Percentiles rank a stretch among this genome's conserved stretches.
Evolutionary conservation across 164 flowering plant genomes (phyloP).

Genomic region (Umbilicus rupestris): DNA sequence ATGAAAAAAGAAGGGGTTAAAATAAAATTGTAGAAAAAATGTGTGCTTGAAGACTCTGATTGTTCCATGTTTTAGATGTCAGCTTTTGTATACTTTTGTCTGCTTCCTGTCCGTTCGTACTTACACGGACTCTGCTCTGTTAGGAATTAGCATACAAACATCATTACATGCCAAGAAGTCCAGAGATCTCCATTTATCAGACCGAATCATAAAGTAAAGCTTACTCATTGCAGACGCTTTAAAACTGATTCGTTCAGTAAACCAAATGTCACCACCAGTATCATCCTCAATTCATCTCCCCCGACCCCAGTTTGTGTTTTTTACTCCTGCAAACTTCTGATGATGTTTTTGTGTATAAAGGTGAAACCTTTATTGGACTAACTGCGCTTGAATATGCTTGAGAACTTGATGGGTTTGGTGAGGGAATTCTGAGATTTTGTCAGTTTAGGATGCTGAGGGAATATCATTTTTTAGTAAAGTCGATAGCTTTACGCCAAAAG

Average conservation of each 20-base stretch:
- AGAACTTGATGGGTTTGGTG: neutral
- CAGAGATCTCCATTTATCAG: constrained; percentile 5
- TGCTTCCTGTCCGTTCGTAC: constrained; percentile 1
- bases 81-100: neutral
- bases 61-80: neutral
- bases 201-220: neutral
- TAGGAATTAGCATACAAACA: neutral
- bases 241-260: neutral
- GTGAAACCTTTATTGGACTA: too few relatives aligned
- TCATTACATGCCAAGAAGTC: neutral
- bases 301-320: too few relatives aligned
- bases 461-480: neutral
- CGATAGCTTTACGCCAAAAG: constrained; percentile 4
- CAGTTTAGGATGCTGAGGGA: neutral
- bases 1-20: too few relatives aligned
- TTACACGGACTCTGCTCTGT: neutral
- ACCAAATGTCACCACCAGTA: neutral
- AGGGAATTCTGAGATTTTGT: constrained; percentile 3
- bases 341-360: too few relatives aligned
- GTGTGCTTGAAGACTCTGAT: neutral
- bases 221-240: neutral
- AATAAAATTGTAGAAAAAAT: too few relatives aligned
- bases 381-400: neutral
- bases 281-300: too few relatives aligned
- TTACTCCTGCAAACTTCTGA: too few relatives aligned